Evolutionary conservation across 2,329 filamentous ascomycete species (phyloP).

Genomic region (Graphilbum fragrans): DNA sequence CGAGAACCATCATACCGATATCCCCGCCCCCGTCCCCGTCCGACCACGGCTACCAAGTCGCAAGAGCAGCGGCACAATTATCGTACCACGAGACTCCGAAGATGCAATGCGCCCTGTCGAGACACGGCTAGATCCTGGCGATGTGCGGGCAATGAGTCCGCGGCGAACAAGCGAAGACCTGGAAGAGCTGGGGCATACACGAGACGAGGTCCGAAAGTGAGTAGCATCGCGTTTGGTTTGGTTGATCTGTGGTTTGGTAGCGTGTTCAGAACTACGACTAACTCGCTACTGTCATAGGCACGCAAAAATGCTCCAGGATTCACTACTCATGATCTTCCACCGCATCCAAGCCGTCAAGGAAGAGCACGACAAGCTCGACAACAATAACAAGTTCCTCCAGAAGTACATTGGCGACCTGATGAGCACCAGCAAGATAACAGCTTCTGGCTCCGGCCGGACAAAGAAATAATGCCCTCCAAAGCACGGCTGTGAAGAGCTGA

Average conservation of each 20-base stretch:
- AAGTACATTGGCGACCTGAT: slow-evolving; percentile 97
- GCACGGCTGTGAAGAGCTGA: no score
- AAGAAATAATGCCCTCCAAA: slow-evolving; percentile 47
- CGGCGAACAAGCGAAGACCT: slow-evolving; percentile 83
- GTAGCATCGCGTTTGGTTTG: no score
- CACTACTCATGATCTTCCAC: slow-evolving; percentile 78
- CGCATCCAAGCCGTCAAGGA: slow-evolving; percentile 88
- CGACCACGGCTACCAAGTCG: slow-evolving; percentile 60
- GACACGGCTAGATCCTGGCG: slow-evolving; percentile 69
- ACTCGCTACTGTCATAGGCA: slow-evolving; percentile 44
- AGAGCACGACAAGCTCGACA: slow-evolving; percentile 94
- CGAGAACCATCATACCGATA: slow-evolving; percentile 13
- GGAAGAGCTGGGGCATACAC: slow-evolving; percentile 73
- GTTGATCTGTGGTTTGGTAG: neutral
- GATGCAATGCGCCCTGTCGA: slow-evolving; percentile 59
- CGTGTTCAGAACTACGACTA: neutral
- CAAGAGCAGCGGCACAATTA: slow-evolving; percentile 72
- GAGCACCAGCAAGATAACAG: slow-evolving; percentile 66
- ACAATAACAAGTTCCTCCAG: slow-evolving; percentile 91
- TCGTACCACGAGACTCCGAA: slow-evolving; percentile 61
- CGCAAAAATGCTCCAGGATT: slow-evolving; percentile 79
- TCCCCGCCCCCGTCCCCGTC: slow-evolving; percentile 38
- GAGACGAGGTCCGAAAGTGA: slow-evolving; percentile 50
- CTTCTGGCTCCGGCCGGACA: slow-evolving; percentile 32
- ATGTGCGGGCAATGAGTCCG: slow-evolving; percentile 91